A percentile compares a stretch with the other conserved stretches of the same genome.
Evolutionary conservation across 768 basidiomycete species (phyloP).

Genomic region (Harrya chromipes): DNA sequence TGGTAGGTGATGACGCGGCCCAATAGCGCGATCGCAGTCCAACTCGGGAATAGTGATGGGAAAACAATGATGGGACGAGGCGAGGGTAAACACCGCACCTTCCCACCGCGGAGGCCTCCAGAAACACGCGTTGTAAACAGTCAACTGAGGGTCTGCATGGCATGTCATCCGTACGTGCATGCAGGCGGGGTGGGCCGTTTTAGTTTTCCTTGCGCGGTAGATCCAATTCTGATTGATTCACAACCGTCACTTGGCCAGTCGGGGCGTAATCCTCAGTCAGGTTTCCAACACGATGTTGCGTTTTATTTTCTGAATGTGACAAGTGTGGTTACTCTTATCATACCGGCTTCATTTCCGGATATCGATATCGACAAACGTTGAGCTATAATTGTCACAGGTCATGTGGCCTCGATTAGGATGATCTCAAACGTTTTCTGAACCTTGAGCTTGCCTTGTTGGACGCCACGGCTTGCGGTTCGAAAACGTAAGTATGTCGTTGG

Average conservation of each 20-base stretch:
- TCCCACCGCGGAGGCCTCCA: conserved; percentile 9
- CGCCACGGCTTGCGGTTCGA: neutral
- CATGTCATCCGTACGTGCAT: conserved; percentile 12
- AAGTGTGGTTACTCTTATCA: neutral
- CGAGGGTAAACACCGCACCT: conserved; percentile 22
- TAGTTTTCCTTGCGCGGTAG: neutral
- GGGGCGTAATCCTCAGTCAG: conserved; percentile 1
- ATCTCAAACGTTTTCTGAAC: no score
- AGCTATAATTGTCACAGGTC: conserved; percentile 4
- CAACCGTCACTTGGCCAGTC: neutral
- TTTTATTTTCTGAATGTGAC: conserved; percentile 6
- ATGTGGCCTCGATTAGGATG: neutral
- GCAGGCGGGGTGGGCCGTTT: conserved; percentile 1
- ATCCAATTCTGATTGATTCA: conserved; percentile 18
- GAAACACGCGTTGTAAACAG: conserved; percentile 6
- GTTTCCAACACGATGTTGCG: neutral
- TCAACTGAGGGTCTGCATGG: conserved; percentile 11
- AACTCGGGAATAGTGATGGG: conserved; percentile 8
- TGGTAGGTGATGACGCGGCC: conserved; percentile 5
- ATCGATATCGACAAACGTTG: conserved; percentile 2
- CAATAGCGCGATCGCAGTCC: conserved; percentile 2
- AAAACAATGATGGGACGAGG: conserved; percentile 1
- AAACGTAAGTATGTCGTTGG: conserved; percentile 16
- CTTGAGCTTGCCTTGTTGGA: neutral
- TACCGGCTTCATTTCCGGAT: conserved; percentile 24